Base-by-base conservation (phyloP, 1,284 basidiomycete species). In the Hymenochaete sp. region DNA sequence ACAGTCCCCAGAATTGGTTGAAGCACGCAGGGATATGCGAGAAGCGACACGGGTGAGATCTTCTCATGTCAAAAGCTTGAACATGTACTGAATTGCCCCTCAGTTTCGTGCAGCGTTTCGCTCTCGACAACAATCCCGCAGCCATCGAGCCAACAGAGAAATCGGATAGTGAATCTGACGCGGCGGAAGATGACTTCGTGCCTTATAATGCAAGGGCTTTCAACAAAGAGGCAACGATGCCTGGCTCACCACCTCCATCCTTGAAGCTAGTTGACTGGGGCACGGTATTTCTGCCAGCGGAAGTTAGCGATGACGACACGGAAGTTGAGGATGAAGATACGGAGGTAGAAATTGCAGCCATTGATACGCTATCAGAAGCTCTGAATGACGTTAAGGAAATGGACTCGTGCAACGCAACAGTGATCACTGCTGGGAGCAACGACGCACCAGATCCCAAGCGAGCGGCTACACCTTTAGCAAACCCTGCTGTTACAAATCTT, bases 21-120 rank as follows among this genome's bases (percentile, higher is more conserved):
- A 51, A 51, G 37, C 49, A 51, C 19, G 49, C 49, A 4, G 49
- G 42, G 7, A 51, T 47, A 18, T 51, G 49, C 29, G 45, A 47
- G 26, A 33, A 38, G 16, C 35, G 49, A 13, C 26, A 40, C 24
- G 49, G 49, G 49, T 51, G 37, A n/a, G 41, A 26, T 8, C 7
- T n/a, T n/a, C 18, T n/a, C 37, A 38, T 6, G 11, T 14, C 31
- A 16, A 6, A 6, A 11, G n/a, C 7, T n/a, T 35, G 4, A 11
- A 9, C 18, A 22, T 38, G 9, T n/a, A n/a, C n/a, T n/a, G n/a
- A 38, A 3, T n/a, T 9, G 13, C 19, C 7, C 11, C 26, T 9
- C 9, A 9, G 13, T 29, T 38, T n/a, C 11, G 3, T 38, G n/a
- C 16, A 21, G 1, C 6, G 14, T 31, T 29, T 39, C 8, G 11